These are phyloP conservation scores for Populus tomentosa DNA, from an alignment of 441 rosid genomes.

Conservation along the genomic window DNA sequence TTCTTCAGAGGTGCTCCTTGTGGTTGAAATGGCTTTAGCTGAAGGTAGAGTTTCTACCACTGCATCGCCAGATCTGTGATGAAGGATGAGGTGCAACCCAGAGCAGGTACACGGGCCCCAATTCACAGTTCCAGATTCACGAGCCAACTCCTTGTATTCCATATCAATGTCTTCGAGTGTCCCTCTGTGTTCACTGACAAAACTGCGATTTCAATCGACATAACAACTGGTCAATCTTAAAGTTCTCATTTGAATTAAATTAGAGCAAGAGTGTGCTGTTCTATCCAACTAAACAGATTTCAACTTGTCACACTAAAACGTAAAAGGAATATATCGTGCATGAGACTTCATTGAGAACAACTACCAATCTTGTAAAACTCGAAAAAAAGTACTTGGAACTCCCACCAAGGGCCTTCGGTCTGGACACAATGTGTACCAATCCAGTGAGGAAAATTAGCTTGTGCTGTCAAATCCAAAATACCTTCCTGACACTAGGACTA, in stretches of 20 bases:
- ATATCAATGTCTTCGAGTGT: conserved; percentile 95
- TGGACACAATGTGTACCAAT: no score
- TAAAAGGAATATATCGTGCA: no score
- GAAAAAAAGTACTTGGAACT: no score
- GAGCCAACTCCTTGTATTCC: conserved; percentile 80
- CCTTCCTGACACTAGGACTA: neutral
- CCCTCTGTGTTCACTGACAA: conserved; percentile 90
- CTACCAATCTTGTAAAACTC: no score
- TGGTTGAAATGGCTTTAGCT: conserved; percentile 44
- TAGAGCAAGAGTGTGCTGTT: no score
- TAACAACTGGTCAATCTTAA: no score
- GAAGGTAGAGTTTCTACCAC: conserved; percentile 83
- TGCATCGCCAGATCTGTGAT: conserved; percentile 89
- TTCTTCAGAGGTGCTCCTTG: conserved; percentile 34
- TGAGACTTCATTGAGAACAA: no score
- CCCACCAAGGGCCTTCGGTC: no score
- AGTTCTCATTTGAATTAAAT: no score
- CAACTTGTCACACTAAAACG: no score
- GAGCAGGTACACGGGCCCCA: conserved; percentile 95
- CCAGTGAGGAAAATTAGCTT: no score
- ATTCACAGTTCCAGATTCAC: conserved; percentile 78
- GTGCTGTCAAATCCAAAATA: neutral
- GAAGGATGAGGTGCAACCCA: conserved; percentile 74
- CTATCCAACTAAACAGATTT: no score
- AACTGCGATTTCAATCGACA: conserved; percentile 38